These are phyloP conservation scores for Fraxinus quadrangulata DNA, from an alignment of 257 asterid genomes.

Conservation along the genomic window DNA sequence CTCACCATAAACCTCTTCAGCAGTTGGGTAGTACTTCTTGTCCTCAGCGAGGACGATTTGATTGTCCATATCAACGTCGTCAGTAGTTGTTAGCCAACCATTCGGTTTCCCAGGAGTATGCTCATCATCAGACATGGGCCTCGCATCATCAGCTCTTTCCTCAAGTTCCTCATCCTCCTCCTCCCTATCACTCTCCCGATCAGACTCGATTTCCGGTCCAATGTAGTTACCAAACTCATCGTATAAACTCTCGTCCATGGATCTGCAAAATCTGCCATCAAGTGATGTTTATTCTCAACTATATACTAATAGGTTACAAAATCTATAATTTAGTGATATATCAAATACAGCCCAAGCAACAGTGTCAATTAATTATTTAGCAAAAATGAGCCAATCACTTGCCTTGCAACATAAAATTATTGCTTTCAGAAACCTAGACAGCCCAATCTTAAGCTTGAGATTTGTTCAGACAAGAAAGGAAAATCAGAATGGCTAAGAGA, in stretches of 20 bases:
- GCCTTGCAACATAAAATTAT: neutral
- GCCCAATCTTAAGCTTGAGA: neutral
- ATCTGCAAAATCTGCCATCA: conserved; percentile 32
- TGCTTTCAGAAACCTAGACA: neutral
- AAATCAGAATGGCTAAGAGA: neutral
- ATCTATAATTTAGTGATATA: neutral
- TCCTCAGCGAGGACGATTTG: conserved; percentile 94
- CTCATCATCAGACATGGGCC: conserved; percentile 64
- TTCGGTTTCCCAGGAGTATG: conserved; percentile 72
- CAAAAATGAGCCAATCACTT: neutral
- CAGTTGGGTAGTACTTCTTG: conserved; percentile 92
- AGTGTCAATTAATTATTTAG: neutral
- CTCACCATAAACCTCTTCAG: conserved; percentile 97
- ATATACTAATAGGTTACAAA: neutral
- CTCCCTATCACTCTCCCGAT: conserved; percentile 80
- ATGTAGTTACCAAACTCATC: conserved; percentile 97
- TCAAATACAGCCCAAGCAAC: neutral
- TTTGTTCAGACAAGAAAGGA: neutral
- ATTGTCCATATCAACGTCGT: conserved; percentile 88
- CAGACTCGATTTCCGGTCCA: conserved; percentile 97
- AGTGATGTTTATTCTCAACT: neutral
- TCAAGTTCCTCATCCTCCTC: conserved; percentile 86
- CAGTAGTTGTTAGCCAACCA: conserved; percentile 74
- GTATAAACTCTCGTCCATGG: conserved; percentile 90
- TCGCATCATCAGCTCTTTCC: conserved; percentile 67